Conservation (phyloP, 805 yeast genomes). For the Pichia pseudocactophila region DNA sequence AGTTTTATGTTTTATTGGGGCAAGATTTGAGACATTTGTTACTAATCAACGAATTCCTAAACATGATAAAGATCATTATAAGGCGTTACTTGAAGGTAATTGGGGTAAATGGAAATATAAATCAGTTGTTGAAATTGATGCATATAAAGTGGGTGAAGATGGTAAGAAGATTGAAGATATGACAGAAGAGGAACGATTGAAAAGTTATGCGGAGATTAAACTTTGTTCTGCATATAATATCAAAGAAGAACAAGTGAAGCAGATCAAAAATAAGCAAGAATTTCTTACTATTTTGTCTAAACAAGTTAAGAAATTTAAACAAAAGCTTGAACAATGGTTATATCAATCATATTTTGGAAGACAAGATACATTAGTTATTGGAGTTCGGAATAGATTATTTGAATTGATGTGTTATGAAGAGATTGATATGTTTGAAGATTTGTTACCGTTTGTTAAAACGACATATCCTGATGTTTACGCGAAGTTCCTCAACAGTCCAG, state of each 20-base stretch:
- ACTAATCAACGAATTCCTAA: slow-evolving; percentile 2
- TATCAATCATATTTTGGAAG: slow-evolving; percentile 12
- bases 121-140: slow-evolving; percentile 13
- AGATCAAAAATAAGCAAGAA: not conserved
- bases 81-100: slow-evolving; percentile 5
- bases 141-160: not conserved
- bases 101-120: slow-evolving; percentile 9
- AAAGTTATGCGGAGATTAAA: slow-evolving; percentile 12
- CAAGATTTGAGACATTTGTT: slow-evolving; percentile 12
- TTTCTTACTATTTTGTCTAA: slow-evolving; percentile 4
- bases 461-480: not conserved
- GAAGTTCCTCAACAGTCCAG: slow-evolving; percentile 1
- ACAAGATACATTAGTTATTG: slow-evolving; percentile 11
- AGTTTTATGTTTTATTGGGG: slow-evolving; percentile 11
- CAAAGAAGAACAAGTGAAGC: not conserved
- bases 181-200: slow-evolving; percentile 2
- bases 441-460: slow-evolving; percentile 9
- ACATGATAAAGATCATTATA: slow-evolving; percentile 10
- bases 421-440: slow-evolving; percentile 2
- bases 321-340: slow-evolving; percentile 8
- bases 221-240: not conserved
- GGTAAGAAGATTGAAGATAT: not conserved
- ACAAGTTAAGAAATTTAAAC: not conserved
- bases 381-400: slow-evolving; percentile 7
- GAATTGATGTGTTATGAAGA: slow-evolving; percentile 3